Evolutionary conservation across 116 monocot species (phyloP).

Genomic region (Papilionanthe hybrid): DNA sequence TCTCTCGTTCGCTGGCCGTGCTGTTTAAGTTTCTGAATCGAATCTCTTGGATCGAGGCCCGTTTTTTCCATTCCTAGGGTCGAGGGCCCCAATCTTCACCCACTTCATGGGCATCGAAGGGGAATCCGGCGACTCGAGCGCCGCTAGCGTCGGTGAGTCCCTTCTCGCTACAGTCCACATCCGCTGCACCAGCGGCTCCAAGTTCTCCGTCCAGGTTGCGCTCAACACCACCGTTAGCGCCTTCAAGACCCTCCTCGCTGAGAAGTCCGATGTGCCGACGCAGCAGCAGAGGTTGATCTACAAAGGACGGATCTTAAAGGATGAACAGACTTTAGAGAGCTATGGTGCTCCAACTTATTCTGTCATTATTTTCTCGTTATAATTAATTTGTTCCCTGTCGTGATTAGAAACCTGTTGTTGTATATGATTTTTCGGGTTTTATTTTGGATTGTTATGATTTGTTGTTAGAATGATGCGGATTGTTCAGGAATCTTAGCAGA

Average conservation of each 20-base stretch:
- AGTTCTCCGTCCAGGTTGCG: constrained; percentile 32
- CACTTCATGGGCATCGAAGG: constrained; percentile 23
- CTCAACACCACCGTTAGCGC: constrained; percentile 29
- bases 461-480: neutral
- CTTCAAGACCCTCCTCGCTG: constrained; percentile 32
- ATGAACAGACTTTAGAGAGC: constrained; percentile 42
- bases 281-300: constrained; percentile 52
- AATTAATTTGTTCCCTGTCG: no score
- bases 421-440: neutral
- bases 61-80: neutral
- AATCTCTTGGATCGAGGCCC: neutral
- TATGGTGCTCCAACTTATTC: constrained; percentile 16
- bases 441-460: neutral
- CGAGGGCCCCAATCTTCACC: neutral
- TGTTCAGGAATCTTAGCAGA: neutral
- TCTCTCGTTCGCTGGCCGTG: neutral
- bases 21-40: neutral
- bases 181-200: constrained; percentile 37
- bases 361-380: no score
- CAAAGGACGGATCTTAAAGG: constrained; percentile 50
- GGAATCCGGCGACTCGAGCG: neutral
- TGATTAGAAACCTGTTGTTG: neutral
- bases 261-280: constrained; percentile 31
- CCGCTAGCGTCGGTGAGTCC: constrained; percentile 10
- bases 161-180: constrained; percentile 18